Percentiles rank a stretch among this genome's conserved stretches.
Evolutionary conservation across 768 basidiomycete species (phyloP).

Genomic region (Boletellus sp.): DNA sequence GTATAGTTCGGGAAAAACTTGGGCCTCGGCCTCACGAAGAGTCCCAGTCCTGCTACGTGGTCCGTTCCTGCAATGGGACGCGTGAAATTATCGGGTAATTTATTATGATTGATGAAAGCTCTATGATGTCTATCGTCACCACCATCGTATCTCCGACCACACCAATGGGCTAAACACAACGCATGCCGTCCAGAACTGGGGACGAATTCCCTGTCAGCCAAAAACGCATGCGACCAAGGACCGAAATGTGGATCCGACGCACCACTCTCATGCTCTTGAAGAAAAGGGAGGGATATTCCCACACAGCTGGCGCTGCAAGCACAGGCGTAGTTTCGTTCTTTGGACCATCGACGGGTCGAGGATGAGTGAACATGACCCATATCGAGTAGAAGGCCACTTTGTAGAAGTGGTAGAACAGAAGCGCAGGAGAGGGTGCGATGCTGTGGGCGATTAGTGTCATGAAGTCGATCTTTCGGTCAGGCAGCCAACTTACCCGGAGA

Average conservation of each 20-base stretch:
- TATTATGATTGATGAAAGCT: background rate
- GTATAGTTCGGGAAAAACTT: too few species aligned
- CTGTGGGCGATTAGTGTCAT: constrained; percentile 35
- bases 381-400: constrained; percentile 92
- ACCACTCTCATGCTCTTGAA: constrained; percentile 68
- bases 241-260: constrained; percentile 30
- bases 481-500: constrained; percentile 68
- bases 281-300: constrained; percentile 66
- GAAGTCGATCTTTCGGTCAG: background rate
- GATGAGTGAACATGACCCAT: constrained; percentile 80
- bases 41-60: too few species aligned
- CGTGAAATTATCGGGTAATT: constrained; percentile 6
- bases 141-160: constrained; percentile 84
- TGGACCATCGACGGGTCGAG: constrained; percentile 26
- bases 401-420: constrained; percentile 92
- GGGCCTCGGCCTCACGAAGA: too few species aligned
- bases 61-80: too few species aligned
- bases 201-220: background rate
- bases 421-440: constrained; percentile 70
- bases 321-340: constrained; percentile 34
- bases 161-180: constrained; percentile 86
- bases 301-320: constrained; percentile 41
- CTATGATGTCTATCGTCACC: constrained; percentile 31
- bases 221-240: background rate
- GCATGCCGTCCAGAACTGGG: constrained; percentile 85